These are phyloP conservation scores for Cercospora sp. DNA, from an alignment of 2,329 filamentous ascomycete genomes.

Conservation along the genomic window DNA sequence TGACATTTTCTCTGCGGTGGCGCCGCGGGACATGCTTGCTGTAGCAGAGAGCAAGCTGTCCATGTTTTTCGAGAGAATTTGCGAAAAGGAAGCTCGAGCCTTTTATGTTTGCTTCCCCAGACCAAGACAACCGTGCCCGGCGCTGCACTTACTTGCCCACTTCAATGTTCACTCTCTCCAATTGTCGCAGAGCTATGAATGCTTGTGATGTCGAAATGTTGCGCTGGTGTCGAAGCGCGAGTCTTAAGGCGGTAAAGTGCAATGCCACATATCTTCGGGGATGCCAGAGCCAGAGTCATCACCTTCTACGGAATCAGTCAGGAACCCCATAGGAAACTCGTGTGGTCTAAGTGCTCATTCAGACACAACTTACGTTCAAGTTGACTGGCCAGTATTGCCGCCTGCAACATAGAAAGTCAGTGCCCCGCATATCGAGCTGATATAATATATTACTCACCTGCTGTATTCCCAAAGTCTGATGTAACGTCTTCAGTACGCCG, in stretches of 20 bases:
- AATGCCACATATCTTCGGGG: slow-evolving; percentile 23
- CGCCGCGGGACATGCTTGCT: neutral
- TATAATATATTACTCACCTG: slow-evolving; percentile 5
- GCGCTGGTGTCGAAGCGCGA: neutral
- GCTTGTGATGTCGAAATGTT: neutral
- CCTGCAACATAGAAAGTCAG: slow-evolving; percentile 6
- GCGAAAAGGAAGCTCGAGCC: neutral
- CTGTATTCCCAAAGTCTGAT: slow-evolving; percentile 15
- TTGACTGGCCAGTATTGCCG: slow-evolving; percentile 18
- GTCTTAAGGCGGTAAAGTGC: slow-evolving; percentile 13
- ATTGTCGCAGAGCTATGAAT: neutral
- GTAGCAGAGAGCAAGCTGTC: neutral
- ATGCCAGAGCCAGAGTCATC: slow-evolving; percentile 20
- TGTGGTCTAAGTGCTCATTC: neutral
- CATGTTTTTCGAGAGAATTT: neutral
- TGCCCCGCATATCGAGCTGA: neutral
- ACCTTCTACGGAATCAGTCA: slow-evolving; percentile 20
- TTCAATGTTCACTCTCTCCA: neutral
- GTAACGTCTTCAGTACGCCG: slow-evolving; percentile 17
- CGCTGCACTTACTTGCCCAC: neutral
- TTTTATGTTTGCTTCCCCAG: neutral
- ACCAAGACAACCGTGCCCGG: neutral
- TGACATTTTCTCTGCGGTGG: neutral
- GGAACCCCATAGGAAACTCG: neutral
- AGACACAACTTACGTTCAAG: slow-evolving; percentile 17